A percentile compares a stretch with the other conserved stretches of the same genome.
These are phyloP conservation scores for Solanum peruvianum DNA, from an alignment of 257 asterid genomes.

Conservation along the genomic window DNA sequence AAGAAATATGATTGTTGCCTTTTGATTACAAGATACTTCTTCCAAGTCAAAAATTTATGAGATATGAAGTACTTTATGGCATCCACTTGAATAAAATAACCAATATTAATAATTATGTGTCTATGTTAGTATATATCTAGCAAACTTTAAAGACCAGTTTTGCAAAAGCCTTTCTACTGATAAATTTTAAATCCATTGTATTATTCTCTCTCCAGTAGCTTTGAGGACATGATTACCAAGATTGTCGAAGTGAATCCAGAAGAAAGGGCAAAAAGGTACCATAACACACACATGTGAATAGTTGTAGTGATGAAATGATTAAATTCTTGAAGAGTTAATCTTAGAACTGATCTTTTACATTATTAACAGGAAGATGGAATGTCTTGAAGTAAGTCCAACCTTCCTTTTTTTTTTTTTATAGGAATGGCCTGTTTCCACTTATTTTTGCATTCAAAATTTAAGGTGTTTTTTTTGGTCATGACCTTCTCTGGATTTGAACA, in stretches of 20 bases:
- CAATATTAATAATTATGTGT: not conserved
- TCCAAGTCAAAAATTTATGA: not conserved
- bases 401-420: not conserved
- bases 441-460: not conserved
- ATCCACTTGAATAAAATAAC: not conserved
- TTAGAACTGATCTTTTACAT: not conserved
- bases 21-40: not conserved
- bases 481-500: not conserved
- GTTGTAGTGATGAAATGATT: not conserved
- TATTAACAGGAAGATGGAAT: slow-evolving; percentile 1
- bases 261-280: slow-evolving; percentile 4
- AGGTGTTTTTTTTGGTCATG: not conserved
- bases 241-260: slow-evolving; percentile 1
- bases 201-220: not conserved
- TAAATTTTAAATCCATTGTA: not conserved
- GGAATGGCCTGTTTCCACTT: not conserved
- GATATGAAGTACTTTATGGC: not conserved
- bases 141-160: not conserved
- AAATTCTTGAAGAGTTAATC: not conserved
- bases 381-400: not conserved
- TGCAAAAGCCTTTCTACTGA: not conserved
- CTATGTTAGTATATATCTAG: not conserved
- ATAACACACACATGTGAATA: not conserved
- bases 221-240: slow-evolving; percentile 1
- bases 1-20: not conserved